These are phyloP conservation scores for Avena atlantica DNA, from an alignment of 176 grass and related monocot genomes.

Conservation along the genomic window DNA sequence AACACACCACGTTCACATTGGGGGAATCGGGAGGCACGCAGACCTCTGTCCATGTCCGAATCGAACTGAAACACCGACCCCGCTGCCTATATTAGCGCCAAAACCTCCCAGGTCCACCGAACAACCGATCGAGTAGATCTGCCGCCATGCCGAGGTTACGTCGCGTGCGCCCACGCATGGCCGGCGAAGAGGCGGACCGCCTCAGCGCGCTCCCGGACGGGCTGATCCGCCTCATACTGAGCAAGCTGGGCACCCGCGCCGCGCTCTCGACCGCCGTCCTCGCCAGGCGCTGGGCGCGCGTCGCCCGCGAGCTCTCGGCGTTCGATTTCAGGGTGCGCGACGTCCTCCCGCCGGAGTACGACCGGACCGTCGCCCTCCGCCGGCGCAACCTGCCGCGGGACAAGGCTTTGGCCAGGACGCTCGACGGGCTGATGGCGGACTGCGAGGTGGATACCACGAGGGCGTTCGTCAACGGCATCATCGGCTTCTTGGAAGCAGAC, in stretches of 20 bases:
- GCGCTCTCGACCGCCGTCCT: not conserved
- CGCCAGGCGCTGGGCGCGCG: not conserved
- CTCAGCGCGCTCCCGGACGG: not conserved
- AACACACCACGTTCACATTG: no score
- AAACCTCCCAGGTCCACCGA: not conserved
- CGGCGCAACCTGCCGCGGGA: not conserved
- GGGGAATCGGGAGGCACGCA: no score
- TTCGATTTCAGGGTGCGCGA: not conserved
- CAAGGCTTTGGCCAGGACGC: not conserved
- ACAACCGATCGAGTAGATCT: not conserved
- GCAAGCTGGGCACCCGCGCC: not conserved
- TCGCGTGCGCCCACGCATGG: not conserved
- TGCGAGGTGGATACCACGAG: not conserved
- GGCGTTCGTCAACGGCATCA: not conserved
- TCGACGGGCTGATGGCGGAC: not conserved
- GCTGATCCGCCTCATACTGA: not conserved
- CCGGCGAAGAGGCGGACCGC: not conserved
- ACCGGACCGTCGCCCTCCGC: not conserved
- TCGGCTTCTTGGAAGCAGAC: not conserved
- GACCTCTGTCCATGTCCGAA: not conserved
- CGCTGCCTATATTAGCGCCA: not conserved
- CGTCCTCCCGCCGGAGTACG: not conserved
- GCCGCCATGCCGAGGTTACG: slow-evolving; percentile 1
- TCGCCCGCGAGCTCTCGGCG: not conserved
- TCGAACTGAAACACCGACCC: not conserved